Evolutionary conservation across 208 protist species (phyloP).

Genomic region (Crithidia sp.): DNA sequence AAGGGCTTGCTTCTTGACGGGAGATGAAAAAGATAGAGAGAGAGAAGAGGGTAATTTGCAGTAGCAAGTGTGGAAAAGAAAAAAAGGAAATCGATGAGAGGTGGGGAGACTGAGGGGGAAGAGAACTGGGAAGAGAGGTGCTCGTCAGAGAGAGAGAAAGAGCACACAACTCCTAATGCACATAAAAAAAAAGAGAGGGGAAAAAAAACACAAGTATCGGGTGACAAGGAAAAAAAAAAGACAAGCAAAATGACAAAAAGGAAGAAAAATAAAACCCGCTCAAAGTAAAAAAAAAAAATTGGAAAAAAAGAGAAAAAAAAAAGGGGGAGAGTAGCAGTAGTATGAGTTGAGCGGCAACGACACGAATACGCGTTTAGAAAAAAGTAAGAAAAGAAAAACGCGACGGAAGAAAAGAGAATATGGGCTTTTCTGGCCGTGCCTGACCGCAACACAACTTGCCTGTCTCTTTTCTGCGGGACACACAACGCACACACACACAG

Average conservation of each 20-base stretch:
- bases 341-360: too few species aligned
- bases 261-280: neutral
- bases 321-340: too few species aligned
- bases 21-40: neutral
- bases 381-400: constrained; percentile 4
- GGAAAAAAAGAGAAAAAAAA: neutral
- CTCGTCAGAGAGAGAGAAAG: neutral
- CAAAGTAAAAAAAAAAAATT: neutral
- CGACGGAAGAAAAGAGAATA: neutral
- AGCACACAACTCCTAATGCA: neutral
- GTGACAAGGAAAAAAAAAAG: neutral
- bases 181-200: neutral
- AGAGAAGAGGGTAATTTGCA: neutral
- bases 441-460: neutral
- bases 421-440: neutral
- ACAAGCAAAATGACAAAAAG: neutral
- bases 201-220: neutral
- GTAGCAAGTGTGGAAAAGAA: neutral
- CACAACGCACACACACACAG: too few species aligned
- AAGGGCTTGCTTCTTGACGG: too few species aligned
- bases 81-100: constrained; percentile 3
- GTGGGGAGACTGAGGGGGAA: neutral
- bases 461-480: too few species aligned
- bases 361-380: neutral
- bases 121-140: too few species aligned